phyloP scores from a whole-genome alignment of 768 basidiomycete genomes.

The Auriscalpium microsporum region DNA sequence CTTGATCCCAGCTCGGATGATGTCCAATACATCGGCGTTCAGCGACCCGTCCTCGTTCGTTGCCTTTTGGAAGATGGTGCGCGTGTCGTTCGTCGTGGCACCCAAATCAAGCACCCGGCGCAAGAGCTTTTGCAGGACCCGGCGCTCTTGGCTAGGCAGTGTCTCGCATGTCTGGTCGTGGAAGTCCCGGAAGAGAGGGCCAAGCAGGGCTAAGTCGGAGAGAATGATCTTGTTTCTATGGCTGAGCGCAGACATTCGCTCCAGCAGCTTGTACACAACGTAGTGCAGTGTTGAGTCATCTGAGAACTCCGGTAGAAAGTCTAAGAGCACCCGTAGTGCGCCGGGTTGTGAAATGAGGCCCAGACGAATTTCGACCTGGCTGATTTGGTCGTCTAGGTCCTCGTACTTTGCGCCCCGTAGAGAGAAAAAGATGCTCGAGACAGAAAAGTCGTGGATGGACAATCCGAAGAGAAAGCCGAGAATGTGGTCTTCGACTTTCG shows the following conservation, averaged over 20 bases:
- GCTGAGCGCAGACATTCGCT: conserved; percentile 46
- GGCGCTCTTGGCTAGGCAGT: conserved; percentile 41
- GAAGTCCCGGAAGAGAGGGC: conserved; percentile 44
- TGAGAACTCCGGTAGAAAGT: conserved; percentile 28
- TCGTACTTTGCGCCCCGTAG: conserved; percentile 34
- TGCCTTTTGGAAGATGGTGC: conserved; percentile 51
- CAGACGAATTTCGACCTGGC: conserved; percentile 31
- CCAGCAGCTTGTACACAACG: conserved; percentile 51
- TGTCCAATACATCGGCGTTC: conserved; percentile 58
- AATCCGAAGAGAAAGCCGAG: conserved; percentile 64
- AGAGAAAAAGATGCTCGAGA: conserved; percentile 45
- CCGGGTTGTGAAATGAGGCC: conserved; percentile 49
- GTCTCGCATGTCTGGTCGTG: conserved; percentile 18
- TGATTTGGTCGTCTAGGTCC: conserved; percentile 36
- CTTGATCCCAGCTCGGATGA: conserved; percentile 63
- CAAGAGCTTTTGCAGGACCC: conserved; percentile 52
- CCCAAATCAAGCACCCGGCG: conserved; percentile 71
- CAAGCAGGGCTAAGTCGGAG: conserved; percentile 47
- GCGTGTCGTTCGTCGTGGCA: conserved; percentile 53
- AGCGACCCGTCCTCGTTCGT: conserved; percentile 42
- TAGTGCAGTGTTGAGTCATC: conserved; percentile 39
- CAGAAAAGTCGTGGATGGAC: conserved; percentile 54
- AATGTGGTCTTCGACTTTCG: conserved; percentile 41
- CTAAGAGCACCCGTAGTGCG: conserved; percentile 54
- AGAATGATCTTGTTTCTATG: conserved; percentile 69